Percentiles rank a stretch among this genome's conserved stretches.
These are phyloP conservation scores for Fusarium siculi DNA, from an alignment of 2,329 filamentous ascomycete genomes.

Conservation along the genomic window DNA sequence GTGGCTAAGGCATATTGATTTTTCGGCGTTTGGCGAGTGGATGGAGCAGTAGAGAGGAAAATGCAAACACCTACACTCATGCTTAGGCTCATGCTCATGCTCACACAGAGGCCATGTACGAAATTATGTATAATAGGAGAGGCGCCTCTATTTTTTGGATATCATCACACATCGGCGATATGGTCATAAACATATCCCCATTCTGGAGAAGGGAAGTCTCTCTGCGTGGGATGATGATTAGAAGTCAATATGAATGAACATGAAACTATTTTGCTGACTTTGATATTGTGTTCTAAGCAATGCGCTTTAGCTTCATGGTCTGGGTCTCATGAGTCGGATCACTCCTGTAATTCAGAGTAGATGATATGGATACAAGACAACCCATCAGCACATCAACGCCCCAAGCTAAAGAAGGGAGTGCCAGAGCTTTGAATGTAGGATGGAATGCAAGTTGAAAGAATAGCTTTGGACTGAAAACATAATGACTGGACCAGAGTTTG, in stretches of 20 bases:
- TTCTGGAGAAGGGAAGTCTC: neutral
- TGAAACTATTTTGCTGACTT: neutral
- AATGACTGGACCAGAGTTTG: slow-evolving; percentile 14
- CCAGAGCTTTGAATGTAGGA: neutral
- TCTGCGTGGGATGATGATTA: neutral
- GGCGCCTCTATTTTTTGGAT: neutral
- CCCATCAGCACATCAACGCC: slow-evolving; percentile 15
- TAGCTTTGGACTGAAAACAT: neutral
- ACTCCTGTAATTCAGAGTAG: slow-evolving; percentile 9
- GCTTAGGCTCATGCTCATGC: slow-evolving; percentile 6
- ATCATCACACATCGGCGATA: slow-evolving; percentile 5
- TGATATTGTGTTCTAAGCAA: neutral
- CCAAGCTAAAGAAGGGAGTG: neutral
- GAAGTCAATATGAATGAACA: neutral
- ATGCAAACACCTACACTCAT: slow-evolving; percentile 9
- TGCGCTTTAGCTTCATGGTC: neutral
- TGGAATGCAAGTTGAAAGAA: neutral
- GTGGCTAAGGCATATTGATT: slow-evolving; percentile 10
- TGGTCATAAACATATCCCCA: neutral
- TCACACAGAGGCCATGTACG: slow-evolving; percentile 12
- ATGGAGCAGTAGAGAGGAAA: slow-evolving; percentile 14
- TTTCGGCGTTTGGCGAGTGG: slow-evolving; percentile 31
- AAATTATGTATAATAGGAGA: slow-evolving; percentile 32
- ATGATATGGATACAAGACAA: slow-evolving; percentile 10
- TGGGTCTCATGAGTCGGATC: neutral